These are phyloP conservation scores for Penicillium paneum DNA, from an alignment of 2,329 filamentous ascomycete genomes.

Conservation along the genomic window DNA sequence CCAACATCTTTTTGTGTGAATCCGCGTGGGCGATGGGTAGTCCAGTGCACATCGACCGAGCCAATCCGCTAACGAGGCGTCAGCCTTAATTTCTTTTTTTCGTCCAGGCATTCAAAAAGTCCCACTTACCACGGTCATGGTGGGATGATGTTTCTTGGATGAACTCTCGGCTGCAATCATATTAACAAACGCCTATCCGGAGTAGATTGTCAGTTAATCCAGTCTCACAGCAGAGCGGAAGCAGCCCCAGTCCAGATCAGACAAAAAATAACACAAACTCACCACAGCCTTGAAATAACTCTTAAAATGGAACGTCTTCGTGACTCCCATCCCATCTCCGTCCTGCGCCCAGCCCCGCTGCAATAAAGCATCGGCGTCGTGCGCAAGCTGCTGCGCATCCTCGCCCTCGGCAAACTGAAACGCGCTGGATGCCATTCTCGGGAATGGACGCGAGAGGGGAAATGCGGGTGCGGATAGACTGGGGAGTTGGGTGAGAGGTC, in stretches of 20 bases:
- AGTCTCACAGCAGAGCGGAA: neutral
- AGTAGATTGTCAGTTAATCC: neutral
- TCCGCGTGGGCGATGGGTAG: conserved; percentile 40
- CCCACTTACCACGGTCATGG: conserved; percentile 37
- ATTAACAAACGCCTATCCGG: conserved; percentile 36
- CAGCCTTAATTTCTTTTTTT: conserved; percentile 11
- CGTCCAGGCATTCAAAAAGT: neutral
- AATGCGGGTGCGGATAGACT: neutral
- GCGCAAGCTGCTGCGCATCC: conserved; percentile 25
- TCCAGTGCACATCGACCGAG: conserved; percentile 41
- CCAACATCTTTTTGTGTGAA: conserved; percentile 37
- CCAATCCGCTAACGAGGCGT: conserved; percentile 30
- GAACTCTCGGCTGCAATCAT: conserved; percentile 38
- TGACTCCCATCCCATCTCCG: conserved; percentile 32
- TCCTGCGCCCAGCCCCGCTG: conserved; percentile 36
- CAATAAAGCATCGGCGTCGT: conserved; percentile 25
- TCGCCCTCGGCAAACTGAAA: conserved; percentile 30
- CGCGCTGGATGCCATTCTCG: conserved; percentile 19
- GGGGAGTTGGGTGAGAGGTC: neutral
- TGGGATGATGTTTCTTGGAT: conserved; percentile 39
- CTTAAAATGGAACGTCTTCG: conserved; percentile 41
- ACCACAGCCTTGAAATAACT: conserved; percentile 41
- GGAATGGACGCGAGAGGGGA: neutral
- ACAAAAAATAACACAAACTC: conserved; percentile 9
- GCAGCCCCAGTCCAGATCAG: neutral